Base-by-base conservation (phyloP, 345 rosid species). In the Salix brachista region DNA sequence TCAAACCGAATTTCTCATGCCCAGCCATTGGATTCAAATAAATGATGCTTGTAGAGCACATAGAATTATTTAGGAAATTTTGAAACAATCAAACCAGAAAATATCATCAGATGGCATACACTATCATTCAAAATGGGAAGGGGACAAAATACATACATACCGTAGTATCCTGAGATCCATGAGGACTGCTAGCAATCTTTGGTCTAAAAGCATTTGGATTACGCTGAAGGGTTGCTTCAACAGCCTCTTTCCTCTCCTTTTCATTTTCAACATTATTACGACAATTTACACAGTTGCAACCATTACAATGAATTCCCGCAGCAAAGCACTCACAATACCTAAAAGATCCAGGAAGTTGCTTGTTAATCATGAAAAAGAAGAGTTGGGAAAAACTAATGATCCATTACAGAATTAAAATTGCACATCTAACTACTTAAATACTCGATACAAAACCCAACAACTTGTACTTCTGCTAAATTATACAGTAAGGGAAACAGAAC, bases 311-410 rank as follows among this genome's bases (percentile, higher is more conserved):
- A 50, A 84, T 78, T 48, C 97, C 95, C 21, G 91, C 83, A 54
- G 97, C 88, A 86, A 92, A 94, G 87, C 97, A 94, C 80, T 92
- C 97, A 46, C 98, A 92, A 78, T 92, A 92, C 92, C 98, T 94
- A 52, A 77, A 26, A 82, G 44, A 64, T 37, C 28, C 37, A 34
- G 75, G 74, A n/a, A 61, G 23, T 37, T 72, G 23, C 26, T 46
- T 34, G 28, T 48, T 72, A 39, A 69, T 44, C 42, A 21, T 16
- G 26, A 67, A 72, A 9, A 71, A 6, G 25, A 73, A 73, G 3
- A 23, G 32, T 46, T 46, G 14, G 52, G 52, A 16, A 46, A 46
- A 46, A 46, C 14, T 46, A 46, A 46, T 46, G 18, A 46, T 46
- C 18, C 52, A 46, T 46, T 46, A 46, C 52, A 46, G 14, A 46